These are phyloP conservation scores for Crucibulum laeve DNA, from an alignment of 768 basidiomycete species.

Conservation along the genomic window DNA sequence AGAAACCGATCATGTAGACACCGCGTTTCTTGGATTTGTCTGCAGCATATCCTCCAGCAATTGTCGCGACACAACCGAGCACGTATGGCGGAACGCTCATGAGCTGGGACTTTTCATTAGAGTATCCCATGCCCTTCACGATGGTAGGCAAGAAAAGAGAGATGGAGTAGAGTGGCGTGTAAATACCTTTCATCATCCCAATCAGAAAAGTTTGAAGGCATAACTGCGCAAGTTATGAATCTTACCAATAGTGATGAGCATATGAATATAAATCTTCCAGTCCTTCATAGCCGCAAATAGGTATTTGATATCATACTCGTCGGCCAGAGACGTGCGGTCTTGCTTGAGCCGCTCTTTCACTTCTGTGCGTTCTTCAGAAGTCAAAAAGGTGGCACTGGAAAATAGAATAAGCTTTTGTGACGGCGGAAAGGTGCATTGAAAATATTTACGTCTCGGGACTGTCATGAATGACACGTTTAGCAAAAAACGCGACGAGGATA, in stretches of 20 bases:
- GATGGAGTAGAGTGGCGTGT: conserved; percentile 25
- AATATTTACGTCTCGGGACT: conserved; percentile 21
- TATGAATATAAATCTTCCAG: conserved; percentile 30
- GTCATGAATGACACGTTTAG: conserved; percentile 21
- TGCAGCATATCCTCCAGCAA: conserved; percentile 16
- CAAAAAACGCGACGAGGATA: conserved; percentile 19
- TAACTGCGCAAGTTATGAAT: background rate
- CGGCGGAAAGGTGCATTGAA: background rate
- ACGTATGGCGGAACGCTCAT: conserved; percentile 27
- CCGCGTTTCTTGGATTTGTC: conserved; percentile 21
- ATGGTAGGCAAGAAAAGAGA: conserved; percentile 27
- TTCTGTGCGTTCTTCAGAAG: conserved; percentile 21
- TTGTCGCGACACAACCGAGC: conserved; percentile 21
- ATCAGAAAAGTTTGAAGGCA: background rate
- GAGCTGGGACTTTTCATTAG: conserved; percentile 22
- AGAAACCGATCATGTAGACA: conserved; percentile 22
- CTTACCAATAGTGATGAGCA: conserved; percentile 25
- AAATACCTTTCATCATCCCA: conserved; percentile 17
- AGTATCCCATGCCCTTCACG: conserved; percentile 22
- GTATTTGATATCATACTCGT: conserved; percentile 22
- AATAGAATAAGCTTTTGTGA: background rate
- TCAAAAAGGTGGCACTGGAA: conserved; percentile 22
- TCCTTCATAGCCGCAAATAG: conserved; percentile 20
- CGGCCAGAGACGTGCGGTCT: conserved; percentile 21
- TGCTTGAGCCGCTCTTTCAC: conserved; percentile 20